Evolutionary conservation across 2,329 filamentous ascomycete species (phyloP).

Genomic region (Furcasterigmium sp.): DNA sequence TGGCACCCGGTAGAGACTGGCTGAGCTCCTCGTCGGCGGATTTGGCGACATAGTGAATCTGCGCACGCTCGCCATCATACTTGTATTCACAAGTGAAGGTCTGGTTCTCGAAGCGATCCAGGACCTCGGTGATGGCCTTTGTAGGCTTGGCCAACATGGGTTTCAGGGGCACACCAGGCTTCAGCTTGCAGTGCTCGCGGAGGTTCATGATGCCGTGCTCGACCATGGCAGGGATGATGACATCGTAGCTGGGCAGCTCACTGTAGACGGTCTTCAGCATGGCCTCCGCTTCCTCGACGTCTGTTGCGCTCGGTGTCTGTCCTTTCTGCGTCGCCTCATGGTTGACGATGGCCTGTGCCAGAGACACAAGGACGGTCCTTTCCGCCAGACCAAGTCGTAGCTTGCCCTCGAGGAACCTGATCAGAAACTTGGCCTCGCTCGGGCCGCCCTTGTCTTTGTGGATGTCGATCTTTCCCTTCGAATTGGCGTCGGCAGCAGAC

Average conservation of each 20-base stretch:
- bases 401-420: conserved; percentile 92
- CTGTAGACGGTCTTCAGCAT: conserved; percentile 90
- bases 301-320: conserved; percentile 65
- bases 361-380: conserved; percentile 81
- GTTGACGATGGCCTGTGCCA: conserved; percentile 82
- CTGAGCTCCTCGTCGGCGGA: conserved; percentile 67
- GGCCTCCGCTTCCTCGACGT: conserved; percentile 78
- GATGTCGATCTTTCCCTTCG: conserved; percentile 78
- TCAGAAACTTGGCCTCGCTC: conserved; percentile 90
- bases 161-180: conserved; percentile 90
- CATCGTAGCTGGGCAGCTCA: conserved; percentile 90
- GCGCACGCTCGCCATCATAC: conserved; percentile 96
- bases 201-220: conserved; percentile 81
- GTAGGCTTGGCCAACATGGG: conserved; percentile 99
- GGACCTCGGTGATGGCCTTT: conserved; percentile 94
- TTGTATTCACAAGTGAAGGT: conserved; percentile 99
- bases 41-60: conserved; percentile 93
- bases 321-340: conserved; percentile 73
- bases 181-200: conserved; percentile 80
- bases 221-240: conserved; percentile 86
- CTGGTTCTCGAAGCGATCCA: conserved; percentile 93
- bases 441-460: conserved; percentile 87
- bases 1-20: conserved; percentile 52
- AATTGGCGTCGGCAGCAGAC: conserved; percentile 77
- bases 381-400: conserved; percentile 87